Base-by-base conservation (phyloP, 2,329 filamentous ascomycete genomes). In the Aspergillus sojae region DNA sequence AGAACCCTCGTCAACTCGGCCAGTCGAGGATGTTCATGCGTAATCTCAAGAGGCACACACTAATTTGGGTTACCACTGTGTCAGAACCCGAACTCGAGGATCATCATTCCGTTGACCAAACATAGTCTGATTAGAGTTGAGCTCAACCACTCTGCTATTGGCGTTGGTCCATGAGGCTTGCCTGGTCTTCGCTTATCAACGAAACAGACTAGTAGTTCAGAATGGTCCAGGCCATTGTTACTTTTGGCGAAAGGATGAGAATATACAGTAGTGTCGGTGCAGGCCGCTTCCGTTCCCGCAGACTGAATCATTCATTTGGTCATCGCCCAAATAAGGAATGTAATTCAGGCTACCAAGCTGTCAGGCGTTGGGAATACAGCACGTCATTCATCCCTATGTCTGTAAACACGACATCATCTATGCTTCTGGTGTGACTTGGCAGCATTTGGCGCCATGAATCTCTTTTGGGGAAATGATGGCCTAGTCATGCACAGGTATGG, bases 401-500 rank as follows among this genome's bases (percentile, higher is more conserved):
- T 52, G 28, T 32, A 34, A 32, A 52, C 4, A 19, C 30, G 48
- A 52, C 48, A 30, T 32, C 7, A n/a, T 52, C 28, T 19, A 32
- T 52, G 48, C 9, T 19, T 52, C 28, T 23, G 30, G 28, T 52
- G 19, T 32, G 48, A n/a, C 48, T 10, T 23, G 16, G 45, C 23
- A 48, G 45, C 45, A 12, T 48, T 28, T 26, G 21, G 23, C 21
- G 21, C 14, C 21, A 54, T 12, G 21, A 23, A 14, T 39, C 34
- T 55, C 16, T 39, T 32, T 26, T 16, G 32, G 52, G 16, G 50
- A 54, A 36, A 32, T 26, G n/a, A 36, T 54, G 52, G 45, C 53
- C 58, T 52, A 67, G 57, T 32, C 48, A 59, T 55, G 56, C 50
- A 66, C 55, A 39, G 58, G 34, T 55, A 67, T 65, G 57, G 61